Percentiles rank a stretch among this genome's conserved stretches.
phyloP scores from a whole-genome alignment of 1,139 yeast species.

The Blastobotrys indianensis region DNA sequence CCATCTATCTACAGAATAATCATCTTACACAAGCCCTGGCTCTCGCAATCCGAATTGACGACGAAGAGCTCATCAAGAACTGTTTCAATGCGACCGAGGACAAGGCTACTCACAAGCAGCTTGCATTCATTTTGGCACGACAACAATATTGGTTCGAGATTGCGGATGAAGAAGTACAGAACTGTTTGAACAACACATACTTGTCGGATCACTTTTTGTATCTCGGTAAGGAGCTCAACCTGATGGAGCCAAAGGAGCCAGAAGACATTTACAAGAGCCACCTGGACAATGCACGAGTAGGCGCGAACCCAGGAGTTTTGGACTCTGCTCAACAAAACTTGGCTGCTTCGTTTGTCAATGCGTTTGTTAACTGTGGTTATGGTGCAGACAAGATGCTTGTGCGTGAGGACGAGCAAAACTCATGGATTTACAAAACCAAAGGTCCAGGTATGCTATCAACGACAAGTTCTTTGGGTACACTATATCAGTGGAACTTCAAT shows the following conservation, averaged over 20 bases:
- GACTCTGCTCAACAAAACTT: conserved; percentile 94
- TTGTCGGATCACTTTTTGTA: conserved; percentile 75
- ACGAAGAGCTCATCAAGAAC: conserved; percentile 66
- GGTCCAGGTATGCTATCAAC: conserved; percentile 92
- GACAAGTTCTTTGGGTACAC: conserved; percentile 86
- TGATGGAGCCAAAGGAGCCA: conserved; percentile 86
- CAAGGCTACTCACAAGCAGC: conserved; percentile 71
- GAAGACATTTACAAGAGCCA: conserved; percentile 93
- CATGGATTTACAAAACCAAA: conserved; percentile 90
- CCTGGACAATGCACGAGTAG: conserved; percentile 61
- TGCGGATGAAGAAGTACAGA: conserved; percentile 74
- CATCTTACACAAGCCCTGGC: conserved; percentile 86
- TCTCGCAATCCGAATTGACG: conserved; percentile 83
- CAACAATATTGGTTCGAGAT: conserved; percentile 75
- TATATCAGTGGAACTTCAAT: conserved; percentile 85
- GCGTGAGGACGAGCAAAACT: conserved; percentile 58
- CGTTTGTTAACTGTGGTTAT: conserved; percentile 85
- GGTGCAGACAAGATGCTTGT: conserved; percentile 73
- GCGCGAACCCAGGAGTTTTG: conserved; percentile 57
- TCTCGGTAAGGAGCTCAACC: conserved; percentile 78
- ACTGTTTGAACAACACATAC: conserved; percentile 74
- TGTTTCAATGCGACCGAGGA: conserved; percentile 76
- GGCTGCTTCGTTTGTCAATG: conserved; percentile 92
- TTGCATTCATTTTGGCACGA: conserved; percentile 83
- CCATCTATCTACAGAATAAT: conserved; percentile 73